These are phyloP conservation scores for Mortierella hygrophila DNA, from an alignment of 192 early-diverging fungal species.

Conservation along the genomic window DNA sequence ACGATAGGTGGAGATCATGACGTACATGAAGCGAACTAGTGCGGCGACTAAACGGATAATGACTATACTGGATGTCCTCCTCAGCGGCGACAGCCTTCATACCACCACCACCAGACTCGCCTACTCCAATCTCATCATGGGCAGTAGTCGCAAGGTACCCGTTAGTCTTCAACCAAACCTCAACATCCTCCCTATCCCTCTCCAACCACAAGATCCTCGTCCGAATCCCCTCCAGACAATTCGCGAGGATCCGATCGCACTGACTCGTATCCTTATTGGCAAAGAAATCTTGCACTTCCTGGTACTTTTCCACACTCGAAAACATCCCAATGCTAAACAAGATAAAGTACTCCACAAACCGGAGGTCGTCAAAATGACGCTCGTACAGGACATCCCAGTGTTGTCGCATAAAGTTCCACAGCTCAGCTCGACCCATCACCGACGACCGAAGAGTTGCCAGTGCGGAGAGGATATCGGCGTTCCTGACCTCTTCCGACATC, in stretches of 20 bases:
- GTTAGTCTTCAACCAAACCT: slow-evolving; percentile 35
- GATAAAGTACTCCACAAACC: slow-evolving; percentile 69
- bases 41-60: background rate
- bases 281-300: slow-evolving; percentile 68
- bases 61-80: background rate
- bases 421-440: slow-evolving; percentile 62
- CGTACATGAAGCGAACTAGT: background rate
- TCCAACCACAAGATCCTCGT: slow-evolving; percentile 58
- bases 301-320: slow-evolving; percentile 60
- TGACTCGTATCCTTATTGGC: slow-evolving; percentile 61
- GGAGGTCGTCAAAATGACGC: slow-evolving; percentile 71
- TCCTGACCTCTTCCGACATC: slow-evolving; percentile 67
- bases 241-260: slow-evolving; percentile 66
- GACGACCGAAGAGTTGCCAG: slow-evolving; percentile 60
- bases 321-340: slow-evolving; percentile 63
- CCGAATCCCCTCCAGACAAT: slow-evolving; percentile 72
- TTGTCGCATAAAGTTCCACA: slow-evolving; percentile 77
- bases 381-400: slow-evolving; percentile 67
- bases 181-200: slow-evolving; percentile 40
- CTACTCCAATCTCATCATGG: background rate
- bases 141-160: slow-evolving; percentile 21
- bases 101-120: background rate
- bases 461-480: slow-evolving; percentile 66
- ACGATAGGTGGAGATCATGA: background rate
- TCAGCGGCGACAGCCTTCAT: background rate